These are phyloP conservation scores for Casuarina equisetifolia DNA, from an alignment of 306 rosid species.

Conservation along the genomic window DNA sequence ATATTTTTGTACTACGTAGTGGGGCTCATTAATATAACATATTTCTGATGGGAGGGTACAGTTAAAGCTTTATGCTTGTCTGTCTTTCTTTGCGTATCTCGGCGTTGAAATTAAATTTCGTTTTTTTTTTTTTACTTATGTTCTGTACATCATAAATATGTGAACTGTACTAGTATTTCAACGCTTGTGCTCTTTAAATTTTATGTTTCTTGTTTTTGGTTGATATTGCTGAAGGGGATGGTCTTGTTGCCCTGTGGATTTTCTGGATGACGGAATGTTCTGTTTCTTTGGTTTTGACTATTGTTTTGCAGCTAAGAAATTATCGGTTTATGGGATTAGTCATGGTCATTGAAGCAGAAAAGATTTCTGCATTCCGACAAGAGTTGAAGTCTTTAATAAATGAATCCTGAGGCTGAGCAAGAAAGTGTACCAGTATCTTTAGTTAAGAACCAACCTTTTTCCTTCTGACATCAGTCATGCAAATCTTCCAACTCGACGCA, in stretches of 20 bases:
- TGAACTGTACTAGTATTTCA: not conserved
- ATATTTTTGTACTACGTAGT: no score
- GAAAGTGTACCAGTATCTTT: constrained; percentile 19
- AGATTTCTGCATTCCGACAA: constrained; percentile 55
- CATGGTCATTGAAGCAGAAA: constrained; percentile 59
- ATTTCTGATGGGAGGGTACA: not conserved
- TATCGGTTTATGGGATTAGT: constrained; percentile 58
- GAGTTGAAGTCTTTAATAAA: constrained; percentile 50
- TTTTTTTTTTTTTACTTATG: no score
- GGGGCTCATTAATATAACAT: not conserved
- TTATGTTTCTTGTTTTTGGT: constrained; percentile 17
- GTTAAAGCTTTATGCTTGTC: not conserved
- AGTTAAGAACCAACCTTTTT: not conserved
- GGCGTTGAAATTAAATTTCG: not conserved
- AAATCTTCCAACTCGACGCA: not conserved
- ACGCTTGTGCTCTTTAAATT: not conserved
- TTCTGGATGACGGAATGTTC: not conserved
- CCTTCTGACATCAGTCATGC: constrained; percentile 13
- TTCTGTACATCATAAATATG: not conserved
- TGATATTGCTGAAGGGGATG: constrained; percentile 17
- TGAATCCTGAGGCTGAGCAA: constrained; percentile 31
- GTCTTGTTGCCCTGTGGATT: not conserved
- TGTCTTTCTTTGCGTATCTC: not conserved
- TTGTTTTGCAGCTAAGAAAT: constrained; percentile 53
- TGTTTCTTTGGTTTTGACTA: not conserved